phyloP scores from a whole-genome alignment of 371 early-diverging fungal genomes.

The Funneliformis caledonium region DNA sequence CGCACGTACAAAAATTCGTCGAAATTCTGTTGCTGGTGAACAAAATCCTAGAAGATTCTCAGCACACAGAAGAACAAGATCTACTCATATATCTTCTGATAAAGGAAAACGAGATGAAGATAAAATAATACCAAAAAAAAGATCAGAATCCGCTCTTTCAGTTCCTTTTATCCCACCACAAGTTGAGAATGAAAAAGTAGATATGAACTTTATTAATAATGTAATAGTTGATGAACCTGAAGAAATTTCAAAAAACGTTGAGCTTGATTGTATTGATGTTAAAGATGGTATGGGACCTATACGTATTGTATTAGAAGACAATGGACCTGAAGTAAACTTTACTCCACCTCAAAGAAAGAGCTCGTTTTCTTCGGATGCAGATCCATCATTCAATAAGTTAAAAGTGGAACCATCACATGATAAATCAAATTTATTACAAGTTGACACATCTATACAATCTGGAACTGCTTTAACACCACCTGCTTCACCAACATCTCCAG shows the following conservation, averaged over 20 bases:
- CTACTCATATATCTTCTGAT: slow-evolving; percentile 21
- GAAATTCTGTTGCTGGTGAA: slow-evolving; percentile 48
- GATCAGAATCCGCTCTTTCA: background rate
- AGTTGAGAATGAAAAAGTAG: background rate
- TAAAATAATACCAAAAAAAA: background rate
- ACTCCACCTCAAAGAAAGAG: slow-evolving; percentile 1
- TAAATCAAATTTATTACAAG: background rate
- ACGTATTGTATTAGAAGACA: slow-evolving; percentile 30
- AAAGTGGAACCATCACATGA: background rate
- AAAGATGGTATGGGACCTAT: slow-evolving; percentile 26
- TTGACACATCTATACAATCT: background rate
- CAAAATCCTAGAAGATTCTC: slow-evolving; percentile 20
- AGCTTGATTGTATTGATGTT: slow-evolving; percentile 15
- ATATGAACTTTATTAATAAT: background rate
- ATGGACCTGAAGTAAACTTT: background rate
- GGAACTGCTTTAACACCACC: background rate
- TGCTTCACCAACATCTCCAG: background rate
- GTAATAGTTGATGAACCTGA: background rate
- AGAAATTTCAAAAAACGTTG: background rate
- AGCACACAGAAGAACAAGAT: slow-evolving; percentile 37
- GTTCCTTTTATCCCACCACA: background rate
- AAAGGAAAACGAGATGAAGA: background rate
- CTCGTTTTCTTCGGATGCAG: background rate
- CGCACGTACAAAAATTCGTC: slow-evolving; percentile 58
- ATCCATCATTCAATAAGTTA: too few relatives aligned